phyloP scores from a whole-genome alignment of 2,329 filamentous ascomycete species.

The Ophiocordyceps camponoti-saundersi region DNA sequence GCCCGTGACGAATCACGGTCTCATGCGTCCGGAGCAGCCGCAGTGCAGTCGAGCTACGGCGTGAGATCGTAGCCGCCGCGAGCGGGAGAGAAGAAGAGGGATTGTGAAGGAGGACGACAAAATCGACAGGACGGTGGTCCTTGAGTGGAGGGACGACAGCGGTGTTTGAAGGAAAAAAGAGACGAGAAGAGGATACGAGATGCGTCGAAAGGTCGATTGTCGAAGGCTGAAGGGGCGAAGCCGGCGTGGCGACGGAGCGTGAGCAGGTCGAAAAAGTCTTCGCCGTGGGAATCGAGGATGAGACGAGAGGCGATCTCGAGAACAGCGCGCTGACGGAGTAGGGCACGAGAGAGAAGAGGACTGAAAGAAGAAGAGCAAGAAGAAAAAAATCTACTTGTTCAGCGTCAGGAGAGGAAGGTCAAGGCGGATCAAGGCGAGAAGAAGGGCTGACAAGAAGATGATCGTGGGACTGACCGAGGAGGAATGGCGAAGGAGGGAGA shows the following conservation, averaged over 20 bases:
- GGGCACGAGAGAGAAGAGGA: slow-evolving; percentile 2
- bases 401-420: neutral
- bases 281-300: slow-evolving; percentile 14
- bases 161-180: slow-evolving; percentile 1
- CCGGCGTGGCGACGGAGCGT: slow-evolving; percentile 7
- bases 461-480: slow-evolving; percentile 15
- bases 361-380: slow-evolving; percentile 1
- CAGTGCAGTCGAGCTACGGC: slow-evolving; percentile 1
- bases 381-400: slow-evolving; percentile 1
- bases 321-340: slow-evolving; percentile 7
- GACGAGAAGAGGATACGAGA: neutral
- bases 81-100: neutral
- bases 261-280: slow-evolving; percentile 9
- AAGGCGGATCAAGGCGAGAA: neutral
- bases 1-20: slow-evolving; percentile 2
- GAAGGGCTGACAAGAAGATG: slow-evolving; percentile 5
- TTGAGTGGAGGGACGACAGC: slow-evolving; percentile 1
- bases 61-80: neutral
- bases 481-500: slow-evolving; percentile 16
- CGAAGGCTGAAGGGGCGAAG: slow-evolving; percentile 6
- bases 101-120: neutral
- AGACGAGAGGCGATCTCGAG: slow-evolving; percentile 2
- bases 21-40: slow-evolving; percentile 6
- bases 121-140: neutral
- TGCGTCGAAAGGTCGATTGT: slow-evolving; percentile 4